Evolutionary conservation across 2,329 filamentous ascomycete species (phyloP).

Genomic region (Aspergillus quadrilineatus): DNA sequence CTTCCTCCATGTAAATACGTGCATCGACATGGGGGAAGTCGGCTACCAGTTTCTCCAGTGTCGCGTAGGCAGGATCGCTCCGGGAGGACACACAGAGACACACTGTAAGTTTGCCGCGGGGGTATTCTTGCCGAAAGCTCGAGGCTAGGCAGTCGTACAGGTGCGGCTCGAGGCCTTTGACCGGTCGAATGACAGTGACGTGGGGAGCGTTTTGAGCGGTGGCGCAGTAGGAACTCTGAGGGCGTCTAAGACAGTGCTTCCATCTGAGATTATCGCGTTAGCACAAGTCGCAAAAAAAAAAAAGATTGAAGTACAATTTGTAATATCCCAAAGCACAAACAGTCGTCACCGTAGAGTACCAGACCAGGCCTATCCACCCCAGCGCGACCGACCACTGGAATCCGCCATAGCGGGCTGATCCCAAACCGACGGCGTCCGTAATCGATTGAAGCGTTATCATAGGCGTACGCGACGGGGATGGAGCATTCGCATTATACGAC

Average conservation of each 20-base stretch:
- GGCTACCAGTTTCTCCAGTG: slow-evolving; percentile 67
- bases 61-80: slow-evolving; percentile 72
- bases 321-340: slow-evolving; percentile 60
- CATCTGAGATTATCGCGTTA: slow-evolving; percentile 44
- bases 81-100: slow-evolving; percentile 77
- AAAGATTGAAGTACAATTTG: slow-evolving; percentile 53
- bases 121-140: slow-evolving; percentile 80
- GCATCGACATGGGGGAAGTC: slow-evolving; percentile 74
- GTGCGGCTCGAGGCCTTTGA: slow-evolving; percentile 86
- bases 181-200: slow-evolving; percentile 86
- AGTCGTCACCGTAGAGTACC: slow-evolving; percentile 56
- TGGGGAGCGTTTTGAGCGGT: slow-evolving; percentile 61
- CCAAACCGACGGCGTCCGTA: slow-evolving; percentile 22
- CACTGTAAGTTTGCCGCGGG: slow-evolving; percentile 70
- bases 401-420: slow-evolving; percentile 29
- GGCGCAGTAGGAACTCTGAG: slow-evolving; percentile 43
- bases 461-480: slow-evolving; percentile 19
- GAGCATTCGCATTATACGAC: slow-evolving; percentile 23
- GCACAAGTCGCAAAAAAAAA: neutral
- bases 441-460: slow-evolving; percentile 31
- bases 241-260: slow-evolving; percentile 52
- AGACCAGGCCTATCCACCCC: slow-evolving; percentile 52
- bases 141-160: slow-evolving; percentile 91
- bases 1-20: slow-evolving; percentile 73
- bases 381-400: slow-evolving; percentile 39